Evolutionary conservation across 176 grass and related monocot species (phyloP), one percentile per base, ranked within the genome.

Genomic region (Secale cereale): DNA sequence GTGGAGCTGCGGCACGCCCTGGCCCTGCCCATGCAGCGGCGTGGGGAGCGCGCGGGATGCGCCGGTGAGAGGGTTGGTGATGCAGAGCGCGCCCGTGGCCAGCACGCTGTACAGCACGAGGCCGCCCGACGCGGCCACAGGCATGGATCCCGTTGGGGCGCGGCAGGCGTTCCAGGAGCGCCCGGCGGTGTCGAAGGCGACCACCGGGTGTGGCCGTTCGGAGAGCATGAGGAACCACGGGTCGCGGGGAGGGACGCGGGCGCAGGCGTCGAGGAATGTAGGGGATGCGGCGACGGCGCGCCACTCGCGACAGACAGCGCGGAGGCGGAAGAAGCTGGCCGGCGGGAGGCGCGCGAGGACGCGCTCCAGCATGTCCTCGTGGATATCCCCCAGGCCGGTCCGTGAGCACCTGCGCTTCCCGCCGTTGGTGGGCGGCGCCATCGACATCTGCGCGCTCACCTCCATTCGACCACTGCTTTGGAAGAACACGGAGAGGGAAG

Each of bases 301-400:
- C 87, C 92, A 98, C 12, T 84, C 82, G 23, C 82, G 83, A 78
- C 85, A 93, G 25, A 98, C 92, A 13, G 87, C 85, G 27, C 92
- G 90, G 36, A 94, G 85, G 71, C 92, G 90, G 82, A 90, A 93
- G 91, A 90, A 93, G 82, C 70, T 84, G 28, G 92, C 74, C 26
- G 92, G 87, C 36, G 95, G 95, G 39, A 98, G 90, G 32, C 91
- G 74, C 7, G 95, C 86, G 6, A 94, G 92, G 61, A 98, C 91
- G 62, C 88, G 41, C 78, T 98, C 95, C 11, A 98, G 89, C 61
- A 98, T 81, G 86, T 98, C 95, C 76, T 94, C 86, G 77, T 94
- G 86, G 59, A 98, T 89, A 28, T 86, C 87, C 15, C 81, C 87
- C n/a, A 98, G 78, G 48, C 65, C 75, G 2, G 79, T 15, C 19